Evolutionary conservation across 345 rosid genomes (phyloP).

Genomic region (Populus tremula): DNA sequence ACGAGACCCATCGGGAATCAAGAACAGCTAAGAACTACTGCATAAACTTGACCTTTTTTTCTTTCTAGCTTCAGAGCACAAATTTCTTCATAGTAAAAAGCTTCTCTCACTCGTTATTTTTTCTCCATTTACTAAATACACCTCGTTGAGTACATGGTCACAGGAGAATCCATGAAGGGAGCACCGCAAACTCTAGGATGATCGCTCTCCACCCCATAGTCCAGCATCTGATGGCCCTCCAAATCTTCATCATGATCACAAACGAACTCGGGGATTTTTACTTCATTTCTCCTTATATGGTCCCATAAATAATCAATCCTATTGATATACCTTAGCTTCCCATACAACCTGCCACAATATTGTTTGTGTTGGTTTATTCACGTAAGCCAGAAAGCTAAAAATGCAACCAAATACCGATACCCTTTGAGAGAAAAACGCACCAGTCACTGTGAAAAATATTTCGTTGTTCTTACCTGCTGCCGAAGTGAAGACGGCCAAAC

Average conservation of each 20-base stretch:
- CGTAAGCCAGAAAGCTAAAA: too few relatives aligned
- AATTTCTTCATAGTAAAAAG: too few relatives aligned
- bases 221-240: slow-evolving; percentile 41
- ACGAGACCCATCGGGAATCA: too few relatives aligned
- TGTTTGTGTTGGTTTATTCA: too few relatives aligned
- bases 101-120: too few relatives aligned
- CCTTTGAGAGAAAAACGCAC: too few relatives aligned
- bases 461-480: slow-evolving; percentile 37
- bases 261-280: slow-evolving; percentile 58
- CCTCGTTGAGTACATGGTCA: slow-evolving; percentile 44
- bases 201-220: slow-evolving; percentile 67
- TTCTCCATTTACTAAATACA: slow-evolving; percentile 25
- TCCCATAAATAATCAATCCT: slow-evolving; percentile 63
- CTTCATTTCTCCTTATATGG: slow-evolving; percentile 55
- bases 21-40: too few relatives aligned
- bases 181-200: slow-evolving; percentile 36
- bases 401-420: not conserved
- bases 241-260: slow-evolving; percentile 52
- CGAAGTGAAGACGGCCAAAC: slow-evolving; percentile 53
- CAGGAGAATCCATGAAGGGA: slow-evolving; percentile 29
- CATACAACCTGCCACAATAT: slow-evolving; percentile 38
- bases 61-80: too few relatives aligned
- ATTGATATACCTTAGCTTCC: slow-evolving; percentile 49
- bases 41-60: too few relatives aligned
- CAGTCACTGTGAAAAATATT: not conserved